Evolutionary conservation across 208 protist species (phyloP).

Genomic region (Leishmania turanica): DNA sequence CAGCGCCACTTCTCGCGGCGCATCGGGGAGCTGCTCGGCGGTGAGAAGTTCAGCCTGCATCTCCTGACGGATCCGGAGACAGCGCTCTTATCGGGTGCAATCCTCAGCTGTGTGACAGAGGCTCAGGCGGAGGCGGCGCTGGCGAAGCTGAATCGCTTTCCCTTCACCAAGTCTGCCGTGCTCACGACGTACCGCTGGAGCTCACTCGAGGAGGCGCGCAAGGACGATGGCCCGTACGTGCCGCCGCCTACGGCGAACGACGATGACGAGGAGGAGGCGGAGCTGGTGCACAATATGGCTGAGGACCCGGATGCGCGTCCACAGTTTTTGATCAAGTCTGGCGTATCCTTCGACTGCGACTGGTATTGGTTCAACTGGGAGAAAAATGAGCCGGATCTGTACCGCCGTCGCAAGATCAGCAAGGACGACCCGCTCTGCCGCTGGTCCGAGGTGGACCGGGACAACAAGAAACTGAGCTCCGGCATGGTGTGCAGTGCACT

Average conservation of each 20-base stretch:
- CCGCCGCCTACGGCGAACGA: conserved; percentile 52
- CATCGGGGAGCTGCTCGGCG: conserved; percentile 68
- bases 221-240: conserved; percentile 68
- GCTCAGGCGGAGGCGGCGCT: conserved; percentile 76
- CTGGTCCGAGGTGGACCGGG: conserved; percentile 86
- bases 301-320: conserved; percentile 79
- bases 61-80: conserved; percentile 66
- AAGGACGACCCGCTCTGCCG: conserved; percentile 69
- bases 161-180: conserved; percentile 72
- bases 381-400: conserved; percentile 71
- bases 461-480: conserved; percentile 50
- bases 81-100: conserved; percentile 74
- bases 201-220: conserved; percentile 53
- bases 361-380: conserved; percentile 91
- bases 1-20: conserved; percentile 62
- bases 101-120: conserved; percentile 75
- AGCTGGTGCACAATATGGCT: conserved; percentile 85
- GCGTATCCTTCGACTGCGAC: conserved; percentile 65
- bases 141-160: conserved; percentile 83
- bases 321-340: conserved; percentile 87
- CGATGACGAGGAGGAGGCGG: conserved; percentile 59
- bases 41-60: conserved; percentile 73
- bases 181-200: conserved; percentile 86
- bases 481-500: conserved; percentile 76
- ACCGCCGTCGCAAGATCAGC: conserved; percentile 66